Conservation (phyloP, 2,329 filamentous ascomycete species). For the Zymoseptoria pseudotritici region DNA sequence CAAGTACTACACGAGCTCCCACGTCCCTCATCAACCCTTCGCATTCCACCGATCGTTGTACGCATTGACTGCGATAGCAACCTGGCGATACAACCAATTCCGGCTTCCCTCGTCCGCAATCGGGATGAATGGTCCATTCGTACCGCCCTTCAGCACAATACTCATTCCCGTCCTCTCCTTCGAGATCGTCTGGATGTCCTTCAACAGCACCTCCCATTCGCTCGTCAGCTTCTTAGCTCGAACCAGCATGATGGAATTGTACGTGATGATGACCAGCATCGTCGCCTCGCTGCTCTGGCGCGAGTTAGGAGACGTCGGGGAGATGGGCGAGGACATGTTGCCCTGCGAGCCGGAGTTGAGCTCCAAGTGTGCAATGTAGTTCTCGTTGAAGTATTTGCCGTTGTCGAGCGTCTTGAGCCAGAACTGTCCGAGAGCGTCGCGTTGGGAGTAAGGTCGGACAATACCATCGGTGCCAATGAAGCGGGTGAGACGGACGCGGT, state of each 20-base stretch:
- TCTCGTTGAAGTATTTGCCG: constrained; percentile 94
- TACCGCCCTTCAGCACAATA: constrained; percentile 78
- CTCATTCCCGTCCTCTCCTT: constrained; percentile 95
- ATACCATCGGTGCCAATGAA: constrained; percentile 91
- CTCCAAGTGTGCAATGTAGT: constrained; percentile 94
- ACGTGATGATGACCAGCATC: constrained; percentile 63
- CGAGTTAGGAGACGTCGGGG: constrained; percentile 4
- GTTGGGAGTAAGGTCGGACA: constrained; percentile 86
- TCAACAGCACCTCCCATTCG: constrained; percentile 94
- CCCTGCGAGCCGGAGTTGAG: constrained; percentile 61
- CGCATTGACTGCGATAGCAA: constrained; percentile 59
- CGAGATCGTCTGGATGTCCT: constrained; percentile 91
- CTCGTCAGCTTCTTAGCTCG: constrained; percentile 75
- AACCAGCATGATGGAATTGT: constrained; percentile 75
- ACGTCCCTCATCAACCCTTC: constrained; percentile 37
- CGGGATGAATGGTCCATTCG: constrained; percentile 90
- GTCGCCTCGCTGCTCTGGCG: constrained; percentile 24
- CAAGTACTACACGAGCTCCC: background rate
- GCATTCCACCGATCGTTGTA: constrained; percentile 62
- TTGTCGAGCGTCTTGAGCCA: constrained; percentile 99
- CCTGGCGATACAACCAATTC: constrained; percentile 61
- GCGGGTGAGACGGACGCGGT: constrained; percentile 85
- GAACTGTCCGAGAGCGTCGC: constrained; percentile 92
- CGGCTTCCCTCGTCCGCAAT: constrained; percentile 75
- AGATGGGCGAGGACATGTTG: constrained; percentile 32